A percentile compares a stretch with the other conserved stretches of the same genome.
These are phyloP conservation scores for Melocanna baccifera DNA, from an alignment of 176 grass and related monocot genomes.

Conservation along the genomic window DNA sequence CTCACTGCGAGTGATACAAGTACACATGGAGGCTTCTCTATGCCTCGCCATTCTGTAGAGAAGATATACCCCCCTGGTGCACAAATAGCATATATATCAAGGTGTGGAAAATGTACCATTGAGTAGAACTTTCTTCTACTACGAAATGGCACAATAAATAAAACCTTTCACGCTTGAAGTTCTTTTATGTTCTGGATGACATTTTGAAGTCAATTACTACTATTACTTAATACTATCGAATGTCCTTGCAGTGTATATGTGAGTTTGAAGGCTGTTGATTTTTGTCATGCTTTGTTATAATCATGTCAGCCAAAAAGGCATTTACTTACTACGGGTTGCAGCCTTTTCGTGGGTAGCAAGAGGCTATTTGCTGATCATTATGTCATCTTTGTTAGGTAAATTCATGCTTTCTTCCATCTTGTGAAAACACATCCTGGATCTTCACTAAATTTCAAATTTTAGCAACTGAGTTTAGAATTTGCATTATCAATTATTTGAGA, in stretches of 20 bases:
- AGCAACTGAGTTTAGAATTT: background rate
- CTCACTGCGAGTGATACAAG: constrained; percentile 97
- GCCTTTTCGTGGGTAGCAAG: constrained; percentile 91
- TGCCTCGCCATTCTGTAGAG: constrained; percentile 89
- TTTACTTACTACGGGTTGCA: constrained; percentile 95
- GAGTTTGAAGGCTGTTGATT: constrained; percentile 24
- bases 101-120: constrained; percentile 34
- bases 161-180: background rate
- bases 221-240: background rate
- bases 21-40: constrained; percentile 94
- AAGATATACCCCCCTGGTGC: constrained; percentile 95
- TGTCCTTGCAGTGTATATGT: background rate
- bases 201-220: background rate
- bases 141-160: background rate
- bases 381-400: constrained; percentile 93
- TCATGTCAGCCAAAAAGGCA: constrained; percentile 92
- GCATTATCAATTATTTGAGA: no score
- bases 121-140: background rate
- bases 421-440: background rate
- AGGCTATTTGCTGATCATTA: constrained; percentile 90
- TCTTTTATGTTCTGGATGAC: background rate
- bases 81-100: constrained; percentile 86
- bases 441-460: background rate
- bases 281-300: constrained; percentile 20
- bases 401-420: constrained; percentile 7